phyloP scores from a whole-genome alignment of 2,329 filamentous ascomycete genomes.

The Hypoxylon sp. region DNA sequence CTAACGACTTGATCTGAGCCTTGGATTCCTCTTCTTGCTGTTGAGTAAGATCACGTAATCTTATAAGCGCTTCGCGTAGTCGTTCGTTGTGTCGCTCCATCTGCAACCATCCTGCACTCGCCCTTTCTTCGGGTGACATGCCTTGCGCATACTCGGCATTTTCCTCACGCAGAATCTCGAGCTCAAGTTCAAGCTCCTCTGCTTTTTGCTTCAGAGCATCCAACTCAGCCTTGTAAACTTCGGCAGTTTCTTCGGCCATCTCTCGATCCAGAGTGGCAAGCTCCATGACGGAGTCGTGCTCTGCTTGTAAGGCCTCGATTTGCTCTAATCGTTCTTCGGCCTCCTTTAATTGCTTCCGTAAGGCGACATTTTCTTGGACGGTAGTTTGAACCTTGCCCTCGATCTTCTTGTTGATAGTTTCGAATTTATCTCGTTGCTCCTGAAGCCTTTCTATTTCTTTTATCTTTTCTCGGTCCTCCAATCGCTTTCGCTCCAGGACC shows the following conservation, averaged over 20 bases:
- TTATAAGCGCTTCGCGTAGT: conserved; percentile 82
- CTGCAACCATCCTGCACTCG: conserved; percentile 87
- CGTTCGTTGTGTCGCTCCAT: conserved; percentile 92
- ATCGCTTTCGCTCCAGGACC: conserved; percentile 84
- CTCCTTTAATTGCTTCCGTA: conserved; percentile 82
- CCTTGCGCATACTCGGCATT: conserved; percentile 84
- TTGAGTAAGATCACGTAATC: conserved; percentile 85
- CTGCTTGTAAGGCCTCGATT: conserved; percentile 78
- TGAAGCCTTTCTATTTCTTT: conserved; percentile 80
- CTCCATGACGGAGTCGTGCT: conserved; percentile 86
- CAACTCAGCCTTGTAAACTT: conserved; percentile 81
- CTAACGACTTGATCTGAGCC: conserved; percentile 76
- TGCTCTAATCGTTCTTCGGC: conserved; percentile 73
- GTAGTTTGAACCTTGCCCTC: conserved; percentile 88
- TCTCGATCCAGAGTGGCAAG: conserved; percentile 89
- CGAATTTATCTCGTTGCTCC: conserved; percentile 79
- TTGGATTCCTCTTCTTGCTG: conserved; percentile 83
- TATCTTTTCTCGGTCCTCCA: conserved; percentile 85
- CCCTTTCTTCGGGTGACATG: conserved; percentile 87
- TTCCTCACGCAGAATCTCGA: conserved; percentile 87
- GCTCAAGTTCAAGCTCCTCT: conserved; percentile 87
- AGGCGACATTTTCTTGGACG: conserved; percentile 78
- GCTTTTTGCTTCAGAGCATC: conserved; percentile 77
- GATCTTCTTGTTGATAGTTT: conserved; percentile 87
- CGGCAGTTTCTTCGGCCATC: conserved; percentile 94